A percentile compares a stretch with the other conserved stretches of the same genome.
Conservation (phyloP, 148 eudicot genomes). For the Talinum fruticosum region DNA sequence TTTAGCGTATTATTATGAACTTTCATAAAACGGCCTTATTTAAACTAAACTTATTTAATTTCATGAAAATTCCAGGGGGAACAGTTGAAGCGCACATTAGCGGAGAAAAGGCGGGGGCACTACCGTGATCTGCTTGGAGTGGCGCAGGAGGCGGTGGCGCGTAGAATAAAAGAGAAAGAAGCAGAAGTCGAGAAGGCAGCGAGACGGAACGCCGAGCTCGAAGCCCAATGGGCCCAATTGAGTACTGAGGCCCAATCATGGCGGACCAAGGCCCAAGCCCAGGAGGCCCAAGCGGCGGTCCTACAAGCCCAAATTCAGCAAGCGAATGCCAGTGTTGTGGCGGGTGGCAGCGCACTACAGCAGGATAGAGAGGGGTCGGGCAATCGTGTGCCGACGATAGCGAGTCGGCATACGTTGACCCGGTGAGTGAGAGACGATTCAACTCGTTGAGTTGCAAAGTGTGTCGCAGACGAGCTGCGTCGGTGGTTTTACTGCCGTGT, state of each 20-base stretch:
- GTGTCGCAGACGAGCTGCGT: constrained; percentile 51
- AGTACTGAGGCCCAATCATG: constrained; percentile 51
- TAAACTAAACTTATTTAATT: constrained; percentile 26
- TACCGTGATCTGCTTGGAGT: constrained; percentile 42
- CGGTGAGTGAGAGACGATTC: constrained; percentile 37
- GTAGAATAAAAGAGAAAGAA: constrained; percentile 49
- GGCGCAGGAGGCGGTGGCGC: constrained; percentile 47
- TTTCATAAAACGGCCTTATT: too few relatives aligned
- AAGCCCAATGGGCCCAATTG: constrained; percentile 53
- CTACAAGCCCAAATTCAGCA: constrained; percentile 63
- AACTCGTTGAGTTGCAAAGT: constrained; percentile 44
- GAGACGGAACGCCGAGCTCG: constrained; percentile 53
- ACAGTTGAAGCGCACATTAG: constrained; percentile 56
- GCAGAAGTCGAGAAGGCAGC: constrained; percentile 46
- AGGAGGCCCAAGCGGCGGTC: constrained; percentile 51
- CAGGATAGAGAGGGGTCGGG: constrained; percentile 19
- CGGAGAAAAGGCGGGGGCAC: constrained; percentile 59
- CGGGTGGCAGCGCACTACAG: neutral
- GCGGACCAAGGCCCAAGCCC: constrained; percentile 56
- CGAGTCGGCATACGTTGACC: constrained; percentile 61
- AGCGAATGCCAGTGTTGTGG: constrained; percentile 37
- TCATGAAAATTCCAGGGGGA: constrained; percentile 40
- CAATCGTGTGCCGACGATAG: constrained; percentile 52
- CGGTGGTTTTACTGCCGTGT: constrained; percentile 72
- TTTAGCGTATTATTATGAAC: too few relatives aligned